Evolutionary conservation across 495 filamentous ascomycete species (phyloP), one percentile per base, ranked within the genome.

Genomic region (Penicillium steckii): DNA sequence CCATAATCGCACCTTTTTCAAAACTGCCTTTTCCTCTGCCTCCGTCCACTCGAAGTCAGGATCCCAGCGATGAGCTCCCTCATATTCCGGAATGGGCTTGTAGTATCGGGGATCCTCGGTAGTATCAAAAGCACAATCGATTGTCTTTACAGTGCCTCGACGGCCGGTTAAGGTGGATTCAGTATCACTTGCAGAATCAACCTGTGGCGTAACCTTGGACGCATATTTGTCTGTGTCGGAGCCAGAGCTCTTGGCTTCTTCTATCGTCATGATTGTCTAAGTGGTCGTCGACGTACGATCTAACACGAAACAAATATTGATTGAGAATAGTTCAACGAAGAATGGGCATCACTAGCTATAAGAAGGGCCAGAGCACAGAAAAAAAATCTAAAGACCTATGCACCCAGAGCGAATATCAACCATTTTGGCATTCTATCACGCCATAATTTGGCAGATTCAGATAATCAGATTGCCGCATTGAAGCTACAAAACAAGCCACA

Each of bases 41-140:
- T 81, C 79, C 0, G 79, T 79, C 88, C 89, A 92, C 46, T 85
- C 73, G 37, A 85, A 87, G 0, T 81, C 70, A 0, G 89, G 85
- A 52, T 92, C 87, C 69, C 85, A 92, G 15, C 89, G 83, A 67
- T 91, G 88, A n/a, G 69, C 62, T 1, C 86, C 85, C 67, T 89
- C 86, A 66, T 87, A 88, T 7, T 65, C 65, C 1, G 79, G 72
- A 32, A 85, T 82, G 4, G 86, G 86, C 45, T 77, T 76, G 56
- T 85, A 86, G 57, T 72, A 73, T 1, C 70, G 61, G 4, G 66
- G 62, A 37, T 77, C 71, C 30, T 75, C 74, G 0, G 67, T 69
- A 2, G 66, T 57, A 37, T 73, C 74, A 50, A 77, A 77, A 3
- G 72, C 60, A 33, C 60, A 58, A 19, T 66, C 59, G 4, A 53